Evolutionary conservation across 805 yeast genomes (phyloP), one percentile per base, ranked within the genome.

Genomic region (Trichomonascus vanleenenianus): DNA sequence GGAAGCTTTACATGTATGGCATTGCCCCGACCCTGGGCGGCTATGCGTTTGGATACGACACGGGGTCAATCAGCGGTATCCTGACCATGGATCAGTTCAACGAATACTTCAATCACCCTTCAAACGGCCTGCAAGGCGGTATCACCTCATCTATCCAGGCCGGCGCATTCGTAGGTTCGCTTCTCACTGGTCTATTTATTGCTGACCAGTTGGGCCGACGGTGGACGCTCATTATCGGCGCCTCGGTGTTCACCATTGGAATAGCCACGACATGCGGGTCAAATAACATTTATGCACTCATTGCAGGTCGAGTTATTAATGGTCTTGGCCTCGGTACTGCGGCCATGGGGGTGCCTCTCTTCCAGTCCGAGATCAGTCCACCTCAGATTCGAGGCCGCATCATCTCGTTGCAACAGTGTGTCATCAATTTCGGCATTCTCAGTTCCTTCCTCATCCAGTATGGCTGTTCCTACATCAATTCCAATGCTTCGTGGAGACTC

Each of bases 281-380:
- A 43, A 59, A 62, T 58, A 59, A 60, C 41, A 63, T 79, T 49
- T 87, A 83, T 40, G 87, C 81, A 58, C 78, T 85, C 47, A 76
- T 84, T 45, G 66, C 82, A 50, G 89, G 85, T 20, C 75, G 94
- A 67, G 78, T 81, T 41, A 59, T 79, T 27, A 76, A 84, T 15
- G 87, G 93, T 53, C 55, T 82, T 42, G 93, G 89, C 53, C 82
- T 79, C 50, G 91, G 91, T 49, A 63, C 82, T 59, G 75, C 78
- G 59, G 81, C 89, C 10, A 79, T 87, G 22, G 81, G 87, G 35
- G 81, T 82, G 49, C 93, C 93, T 10, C 79, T 82, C 49, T 84
- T 85, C 78, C 88, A 81, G 60, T 73, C 89, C 1, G 94, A 84
- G 64, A 73, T 79, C 63, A 74, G 86, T 33, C 75, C 74, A 46